Evolutionary conservation across 306 rosid species (phyloP), one percentile per base, ranked within the genome.

Genomic region (Sphenostylis stenocarpa): DNA sequence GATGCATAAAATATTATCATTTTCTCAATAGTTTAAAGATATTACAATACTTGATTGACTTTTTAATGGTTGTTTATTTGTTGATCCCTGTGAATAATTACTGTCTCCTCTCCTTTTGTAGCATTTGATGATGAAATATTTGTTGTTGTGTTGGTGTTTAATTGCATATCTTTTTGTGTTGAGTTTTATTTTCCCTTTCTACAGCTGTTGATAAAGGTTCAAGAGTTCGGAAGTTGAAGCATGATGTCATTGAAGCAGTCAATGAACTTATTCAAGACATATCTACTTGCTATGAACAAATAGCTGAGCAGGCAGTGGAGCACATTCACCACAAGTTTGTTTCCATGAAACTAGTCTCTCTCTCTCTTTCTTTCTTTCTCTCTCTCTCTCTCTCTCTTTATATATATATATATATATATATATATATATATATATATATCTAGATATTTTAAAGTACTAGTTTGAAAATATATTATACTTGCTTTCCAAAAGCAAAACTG

Each of bases 231-330:
- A 96, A 85, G 84, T 86, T 96, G 80, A 96, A 96, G 86, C 99
- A 92, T 72, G 99, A 91, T 88, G 98, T 93, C 79, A 92, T 96
- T 84, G 98, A 96, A 88, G 94, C 98, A 21, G 96, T 96, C 55
- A 92, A 96, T 79, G 98, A 92, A 82, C 99, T 96, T 66, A 96
- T 96, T 84, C 96, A 88, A 85, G 99, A 93, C 81, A 88, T 96
- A 80, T 68, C 83, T 72, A 91, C 96, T 67, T 96, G 99, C 86
- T 88, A 93, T 69, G 99, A 96, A 52, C 91, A 89, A 82, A 96
- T 93, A 81, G 96, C 98, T 13, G 99, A 96, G 88, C 98, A 96
- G 83, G 98, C 99, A 78, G 96, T 96, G 14, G 98, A 96, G 82
- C 98, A 92, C 88, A 93, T 96, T 78, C 99, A 96, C 89, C 99